A percentile compares a stretch with the other conserved stretches of the same genome.
phyloP scores from a whole-genome alignment of 257 asterid species.

The Solanum raphanifolium region DNA sequence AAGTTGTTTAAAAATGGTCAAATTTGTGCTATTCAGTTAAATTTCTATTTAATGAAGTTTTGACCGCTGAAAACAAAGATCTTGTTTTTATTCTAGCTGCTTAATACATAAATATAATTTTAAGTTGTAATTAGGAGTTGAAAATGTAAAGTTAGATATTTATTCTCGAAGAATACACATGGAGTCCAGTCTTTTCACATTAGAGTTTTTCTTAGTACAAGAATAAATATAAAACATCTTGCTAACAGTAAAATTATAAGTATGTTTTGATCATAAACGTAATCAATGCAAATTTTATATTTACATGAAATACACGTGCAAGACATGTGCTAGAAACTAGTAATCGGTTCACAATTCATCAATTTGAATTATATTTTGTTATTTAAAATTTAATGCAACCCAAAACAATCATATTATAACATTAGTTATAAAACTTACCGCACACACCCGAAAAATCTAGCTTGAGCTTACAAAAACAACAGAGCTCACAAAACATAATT shows the following conservation, averaged over 20 bases:
- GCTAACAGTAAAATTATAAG: not conserved
- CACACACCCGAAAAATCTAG: too few species aligned
- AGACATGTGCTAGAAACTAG: not conserved
- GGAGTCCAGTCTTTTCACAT: not conserved
- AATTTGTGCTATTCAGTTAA: not conserved
- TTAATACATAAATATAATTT: not conserved
- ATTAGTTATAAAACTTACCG: too few species aligned
- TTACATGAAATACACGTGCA: not conserved
- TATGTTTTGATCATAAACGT: not conserved
- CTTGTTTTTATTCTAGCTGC: not conserved
- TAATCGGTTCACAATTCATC: not conserved
- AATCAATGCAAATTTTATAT: too few species aligned
- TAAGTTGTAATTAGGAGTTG: not conserved
- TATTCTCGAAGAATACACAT: not conserved
- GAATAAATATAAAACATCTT: not conserved
- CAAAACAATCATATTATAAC: too few species aligned
- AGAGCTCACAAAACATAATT: too few species aligned
- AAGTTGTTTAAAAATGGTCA: not conserved
- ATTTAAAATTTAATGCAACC: too few species aligned
- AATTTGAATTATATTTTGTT: too few species aligned
- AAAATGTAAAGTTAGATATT: not conserved
- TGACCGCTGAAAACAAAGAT: not conserved
- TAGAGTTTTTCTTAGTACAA: not conserved
- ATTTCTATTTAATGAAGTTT: not conserved
- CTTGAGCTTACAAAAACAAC: too few species aligned